Base-by-base conservation (phyloP, 441 rosid genomes). In the Gossypium gossypioides region DNA sequence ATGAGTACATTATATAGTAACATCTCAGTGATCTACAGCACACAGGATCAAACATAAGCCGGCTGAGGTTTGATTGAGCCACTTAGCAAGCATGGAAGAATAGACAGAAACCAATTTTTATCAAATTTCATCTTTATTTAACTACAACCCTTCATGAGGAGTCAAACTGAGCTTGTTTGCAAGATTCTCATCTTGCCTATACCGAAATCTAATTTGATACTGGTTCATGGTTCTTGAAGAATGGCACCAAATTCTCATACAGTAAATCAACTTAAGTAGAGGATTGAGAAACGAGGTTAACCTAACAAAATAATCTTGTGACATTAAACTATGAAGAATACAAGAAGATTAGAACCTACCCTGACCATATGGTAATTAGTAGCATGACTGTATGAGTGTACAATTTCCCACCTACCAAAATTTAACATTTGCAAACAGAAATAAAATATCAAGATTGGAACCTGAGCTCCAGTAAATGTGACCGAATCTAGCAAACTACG, bases 401-500 rank as follows among this genome's bases (percentile, higher is more conserved):
- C 5, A 34, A 27, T 62, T 48, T 66, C 37, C 25, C 56, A 66
- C 10, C 72, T 56, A 59, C 32, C 52, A 66, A 25, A 22, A 71
- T 37, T 34, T 48, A 64, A 54, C 64, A 69, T 21, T 58, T 68
- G 25, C 25, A 24, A 44, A 60, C n/a, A 72, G 25, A 19, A 62
- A 46, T 34, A 34, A 69, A 78, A 62, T 40, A 74, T 68, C 37
- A 52, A 42, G 61, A 57, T 51, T 69, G 54, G 81, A 66, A 95
- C 98, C 98, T 92, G 98, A 63, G 89, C 84, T 78, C 98, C 99
- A 54, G 97, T 80, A 73, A 89, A 72, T 68, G 94, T 83, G 77
- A 84, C 85, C 21, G 97, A 85, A 84, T 96, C 99, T 84, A 96
- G 85, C 79, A 96, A 87, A 85, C 92, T 91, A 44, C 98, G 96